Evolutionary conservation across 2,329 filamentous ascomycete species (phyloP).

Genomic region (Lecanicillium sp.): DNA sequence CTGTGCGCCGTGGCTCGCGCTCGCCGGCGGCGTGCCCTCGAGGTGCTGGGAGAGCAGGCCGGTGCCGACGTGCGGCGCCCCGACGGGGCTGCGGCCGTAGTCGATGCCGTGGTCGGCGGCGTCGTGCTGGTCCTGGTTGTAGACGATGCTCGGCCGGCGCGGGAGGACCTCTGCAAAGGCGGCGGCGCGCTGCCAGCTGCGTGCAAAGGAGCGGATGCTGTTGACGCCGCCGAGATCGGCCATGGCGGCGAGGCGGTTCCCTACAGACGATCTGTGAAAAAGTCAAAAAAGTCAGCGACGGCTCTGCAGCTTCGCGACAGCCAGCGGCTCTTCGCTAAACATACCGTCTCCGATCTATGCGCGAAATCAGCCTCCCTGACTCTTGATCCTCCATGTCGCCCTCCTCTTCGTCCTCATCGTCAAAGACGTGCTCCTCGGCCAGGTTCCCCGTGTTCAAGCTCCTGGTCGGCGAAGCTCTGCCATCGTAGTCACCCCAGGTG

Average conservation of each 20-base stretch:
- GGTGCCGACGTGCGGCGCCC: conserved; percentile 28
- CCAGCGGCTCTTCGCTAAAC: not conserved
- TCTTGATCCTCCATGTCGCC: conserved; percentile 23
- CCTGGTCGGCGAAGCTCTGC: not conserved
- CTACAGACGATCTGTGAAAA: conserved; percentile 51
- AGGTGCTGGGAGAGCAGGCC: conserved; percentile 50
- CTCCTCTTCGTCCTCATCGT: conserved; percentile 33
- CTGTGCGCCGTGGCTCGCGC: conserved; percentile 17
- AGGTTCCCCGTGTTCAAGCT: conserved; percentile 21
- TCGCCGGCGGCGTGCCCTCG: conserved; percentile 30
- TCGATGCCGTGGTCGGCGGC: conserved; percentile 28
- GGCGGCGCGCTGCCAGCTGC: conserved; percentile 86
- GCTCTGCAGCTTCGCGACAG: too few species aligned
- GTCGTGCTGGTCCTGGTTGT: conserved; percentile 46
- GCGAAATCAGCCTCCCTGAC: conserved; percentile 19
- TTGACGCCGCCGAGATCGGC: conserved; percentile 82
- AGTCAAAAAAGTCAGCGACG: not conserved
- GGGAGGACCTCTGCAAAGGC: conserved; percentile 84
- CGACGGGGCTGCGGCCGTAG: conserved; percentile 37
- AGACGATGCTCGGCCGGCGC: conserved; percentile 67
- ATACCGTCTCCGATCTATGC: conserved; percentile 27
- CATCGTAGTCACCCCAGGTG: not conserved
- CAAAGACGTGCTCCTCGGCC: conserved; percentile 47
- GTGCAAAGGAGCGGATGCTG: conserved; percentile 87
- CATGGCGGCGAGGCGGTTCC: conserved; percentile 49